These are phyloP conservation scores for Kluyveromyces starmeri DNA, from an alignment of 805 yeast species.

Conservation along the genomic window DNA sequence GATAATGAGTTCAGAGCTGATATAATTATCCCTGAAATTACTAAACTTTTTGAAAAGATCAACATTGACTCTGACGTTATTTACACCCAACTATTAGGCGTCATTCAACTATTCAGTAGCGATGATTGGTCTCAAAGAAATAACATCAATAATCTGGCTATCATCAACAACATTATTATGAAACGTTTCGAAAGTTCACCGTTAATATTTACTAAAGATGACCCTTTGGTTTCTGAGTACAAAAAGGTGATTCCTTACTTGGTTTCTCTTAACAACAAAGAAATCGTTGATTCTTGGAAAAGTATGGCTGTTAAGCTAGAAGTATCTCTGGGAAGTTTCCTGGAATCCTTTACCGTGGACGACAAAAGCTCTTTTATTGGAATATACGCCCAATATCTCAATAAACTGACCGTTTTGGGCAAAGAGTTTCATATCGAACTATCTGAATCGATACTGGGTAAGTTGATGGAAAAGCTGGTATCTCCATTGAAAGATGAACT, in stretches of 20 bases:
- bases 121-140: conserved; percentile 27
- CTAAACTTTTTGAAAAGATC: conserved; percentile 16
- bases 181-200: conserved; percentile 17
- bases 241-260: conserved; percentile 15
- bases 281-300: conserved; percentile 20
- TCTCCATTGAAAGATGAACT: conserved; percentile 10
- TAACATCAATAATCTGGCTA: conserved; percentile 15
- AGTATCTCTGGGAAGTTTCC: conserved; percentile 17
- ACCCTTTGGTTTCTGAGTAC: conserved; percentile 12
- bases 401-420: conserved; percentile 23
- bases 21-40: conserved; percentile 18
- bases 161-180: conserved; percentile 13
- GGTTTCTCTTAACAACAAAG: conserved; percentile 14
- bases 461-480: conserved; percentile 14
- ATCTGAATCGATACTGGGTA: conserved; percentile 12
- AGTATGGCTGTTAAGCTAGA: conserved; percentile 16
- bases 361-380: conserved; percentile 9
- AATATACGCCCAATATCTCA: conserved; percentile 19
- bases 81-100: conserved; percentile 16
- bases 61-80: conserved; percentile 18
- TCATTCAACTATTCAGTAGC: conserved; percentile 18
- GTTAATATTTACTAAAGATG: conserved; percentile 9
- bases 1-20: conserved; percentile 15
- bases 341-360: conserved; percentile 14
- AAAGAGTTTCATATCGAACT: conserved; percentile 22